Conservation (phyloP, 192 early-diverging fungal genomes). For the Entomortierella parvispora region DNA sequence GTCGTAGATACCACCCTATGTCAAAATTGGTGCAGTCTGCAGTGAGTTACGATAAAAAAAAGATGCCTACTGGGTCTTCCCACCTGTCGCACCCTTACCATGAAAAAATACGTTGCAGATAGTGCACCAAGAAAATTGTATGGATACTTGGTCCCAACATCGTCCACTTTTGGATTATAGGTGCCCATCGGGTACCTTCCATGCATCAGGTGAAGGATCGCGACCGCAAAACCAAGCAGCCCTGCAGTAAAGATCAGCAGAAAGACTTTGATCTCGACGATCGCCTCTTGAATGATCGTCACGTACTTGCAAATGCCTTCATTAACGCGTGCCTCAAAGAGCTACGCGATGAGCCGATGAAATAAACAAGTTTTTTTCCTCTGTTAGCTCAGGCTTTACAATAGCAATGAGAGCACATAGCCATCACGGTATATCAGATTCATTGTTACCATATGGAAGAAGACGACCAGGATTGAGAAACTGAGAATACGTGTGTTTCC, state of each 20-base stretch:
- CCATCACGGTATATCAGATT: too few species aligned
- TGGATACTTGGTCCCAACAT: background rate
- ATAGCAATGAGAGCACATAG: too few species aligned
- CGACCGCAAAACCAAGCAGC: slow-evolving; percentile 2
- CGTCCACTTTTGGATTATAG: background rate
- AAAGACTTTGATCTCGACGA: slow-evolving; percentile 11
- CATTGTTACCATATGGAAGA: slow-evolving; percentile 17
- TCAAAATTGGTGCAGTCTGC: too few species aligned
- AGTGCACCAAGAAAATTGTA: background rate
- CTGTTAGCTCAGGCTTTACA: too few species aligned
- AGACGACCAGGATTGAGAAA: slow-evolving; percentile 18
- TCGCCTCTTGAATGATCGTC: slow-evolving; percentile 11
- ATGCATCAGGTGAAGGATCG: slow-evolving; percentile 3
- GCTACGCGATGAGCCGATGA: background rate
- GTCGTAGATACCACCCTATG: slow-evolving; percentile 22
- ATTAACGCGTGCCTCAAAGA: slow-evolving; percentile 11
- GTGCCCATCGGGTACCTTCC: too few species aligned
- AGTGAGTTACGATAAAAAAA: too few species aligned
- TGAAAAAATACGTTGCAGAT: slow-evolving; percentile 4
- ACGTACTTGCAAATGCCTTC: slow-evolving; percentile 12
- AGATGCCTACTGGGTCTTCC: too few species aligned
- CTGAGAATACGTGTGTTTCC: slow-evolving; percentile 17
- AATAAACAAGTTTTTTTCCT: too few species aligned
- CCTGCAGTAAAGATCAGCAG: slow-evolving; percentile 13
- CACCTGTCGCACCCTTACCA: too few species aligned